These are phyloP conservation scores for Phylloporus sp. DNA, from an alignment of 768 basidiomycete species.

Conservation along the genomic window DNA sequence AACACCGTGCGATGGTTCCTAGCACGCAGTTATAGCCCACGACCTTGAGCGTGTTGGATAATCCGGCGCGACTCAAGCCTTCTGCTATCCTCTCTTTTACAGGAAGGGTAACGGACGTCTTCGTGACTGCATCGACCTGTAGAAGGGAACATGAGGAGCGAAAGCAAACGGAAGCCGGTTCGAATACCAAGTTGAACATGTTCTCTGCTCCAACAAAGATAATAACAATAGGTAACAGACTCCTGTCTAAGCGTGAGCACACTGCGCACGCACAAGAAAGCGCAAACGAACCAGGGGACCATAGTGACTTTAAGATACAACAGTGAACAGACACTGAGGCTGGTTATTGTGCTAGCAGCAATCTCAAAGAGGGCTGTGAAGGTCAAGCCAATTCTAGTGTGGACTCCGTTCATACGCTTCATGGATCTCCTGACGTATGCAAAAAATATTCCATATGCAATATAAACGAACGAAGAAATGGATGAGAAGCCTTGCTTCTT, in stretches of 20 bases:
- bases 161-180: conserved; percentile 3
- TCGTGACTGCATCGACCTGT: conserved; percentile 80
- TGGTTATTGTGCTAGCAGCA: conserved; percentile 88
- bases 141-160: conserved; percentile 23
- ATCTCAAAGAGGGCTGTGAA: conserved; percentile 94
- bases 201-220: conserved; percentile 96
- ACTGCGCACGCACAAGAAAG: not conserved
- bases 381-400: conserved; percentile 86
- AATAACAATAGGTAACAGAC: conserved; percentile 88
- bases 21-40: conserved; percentile 81
- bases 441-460: conserved; percentile 74
- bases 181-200: conserved; percentile 86
- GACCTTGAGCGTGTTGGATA: conserved; percentile 89
- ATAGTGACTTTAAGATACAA: conserved; percentile 85
- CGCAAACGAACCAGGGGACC: conserved; percentile 71
- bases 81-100: conserved; percentile 91
- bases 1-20: conserved; percentile 68
- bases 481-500: conserved; percentile 48
- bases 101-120: conserved; percentile 79
- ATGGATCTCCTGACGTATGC: conserved; percentile 74
- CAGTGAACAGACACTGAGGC: conserved; percentile 87
- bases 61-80: conserved; percentile 85
- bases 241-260: conserved; percentile 44
- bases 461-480: conserved; percentile 66
- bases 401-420: conserved; percentile 76